These are phyloP conservation scores for Alternaria triticina DNA, from an alignment of 2,329 filamentous ascomycete species.

Conservation along the genomic window DNA sequence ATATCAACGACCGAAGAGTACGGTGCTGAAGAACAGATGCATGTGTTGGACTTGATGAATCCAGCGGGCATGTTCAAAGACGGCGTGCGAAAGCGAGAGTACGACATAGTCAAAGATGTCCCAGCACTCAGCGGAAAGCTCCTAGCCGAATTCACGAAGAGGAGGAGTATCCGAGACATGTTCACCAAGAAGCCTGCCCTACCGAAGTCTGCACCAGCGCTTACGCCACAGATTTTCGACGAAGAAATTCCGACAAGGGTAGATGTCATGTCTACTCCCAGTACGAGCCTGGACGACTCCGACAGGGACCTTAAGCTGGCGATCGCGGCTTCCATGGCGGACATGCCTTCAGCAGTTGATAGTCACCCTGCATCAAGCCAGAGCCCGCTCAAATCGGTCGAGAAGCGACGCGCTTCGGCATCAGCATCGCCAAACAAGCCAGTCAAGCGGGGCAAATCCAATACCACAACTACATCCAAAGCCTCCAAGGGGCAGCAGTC, in stretches of 20 bases:
- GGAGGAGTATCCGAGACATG: constrained; percentile 91
- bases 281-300: background rate
- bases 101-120: constrained; percentile 66
- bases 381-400: constrained; percentile 32
- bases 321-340: constrained; percentile 7
- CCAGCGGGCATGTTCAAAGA: constrained; percentile 72
- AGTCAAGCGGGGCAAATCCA: constrained; percentile 60
- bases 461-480: constrained; percentile 26
- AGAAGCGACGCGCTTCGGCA: constrained; percentile 38
- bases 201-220: constrained; percentile 9
- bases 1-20: constrained; percentile 1
- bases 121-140: constrained; percentile 80
- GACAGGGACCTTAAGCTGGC: constrained; percentile 18
- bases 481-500: constrained; percentile 62
- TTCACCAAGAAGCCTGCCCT: constrained; percentile 61
- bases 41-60: constrained; percentile 78
- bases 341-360: constrained; percentile 4
- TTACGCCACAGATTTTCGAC: background rate
- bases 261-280: background rate
- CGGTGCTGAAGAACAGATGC: constrained; percentile 54
- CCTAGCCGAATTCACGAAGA: constrained; percentile 85
- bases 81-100: constrained; percentile 70
- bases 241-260: background rate
- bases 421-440: constrained; percentile 27
- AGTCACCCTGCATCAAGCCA: constrained; percentile 2